Conservation (phyloP, 805 yeast species). For the Nadsonia fulvescens region DNA sequence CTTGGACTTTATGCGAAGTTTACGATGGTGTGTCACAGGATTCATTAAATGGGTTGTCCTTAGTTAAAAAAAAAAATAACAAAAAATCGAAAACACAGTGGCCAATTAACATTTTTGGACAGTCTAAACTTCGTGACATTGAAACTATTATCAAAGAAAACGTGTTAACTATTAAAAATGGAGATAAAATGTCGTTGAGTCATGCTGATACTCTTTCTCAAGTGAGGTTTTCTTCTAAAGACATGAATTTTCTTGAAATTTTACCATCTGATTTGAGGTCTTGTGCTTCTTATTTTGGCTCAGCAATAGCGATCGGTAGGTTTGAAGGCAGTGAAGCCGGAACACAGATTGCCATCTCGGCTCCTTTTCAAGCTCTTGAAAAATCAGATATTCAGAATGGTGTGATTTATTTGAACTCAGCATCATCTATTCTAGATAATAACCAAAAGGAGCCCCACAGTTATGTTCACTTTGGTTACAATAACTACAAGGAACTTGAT, state of each 20-base stretch:
- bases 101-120: too few relatives aligned
- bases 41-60: slow-evolving; percentile 1
- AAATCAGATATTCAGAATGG: slow-evolving; percentile 2
- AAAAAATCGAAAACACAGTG: neutral
- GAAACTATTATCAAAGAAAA: slow-evolving; percentile 1
- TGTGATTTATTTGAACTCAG: too few relatives aligned
- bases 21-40: slow-evolving; percentile 16
- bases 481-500: slow-evolving; percentile 4
- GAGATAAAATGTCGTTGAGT: slow-evolving; percentile 2
- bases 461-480: neutral
- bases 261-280: slow-evolving; percentile 12
- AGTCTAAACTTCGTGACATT: neutral
- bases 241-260: slow-evolving; percentile 7
- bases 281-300: slow-evolving; percentile 36
- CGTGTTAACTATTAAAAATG: slow-evolving; percentile 1
- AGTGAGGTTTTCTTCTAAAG: slow-evolving; percentile 2
- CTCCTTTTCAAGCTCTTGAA: slow-evolving; percentile 24
- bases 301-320: slow-evolving; percentile 25
- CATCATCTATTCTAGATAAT: too few relatives aligned
- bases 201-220: neutral
- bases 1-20: slow-evolving; percentile 20
- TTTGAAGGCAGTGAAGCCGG: slow-evolving; percentile 21
- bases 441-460: slow-evolving; percentile 1
- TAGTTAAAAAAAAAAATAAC: slow-evolving; percentile 1
- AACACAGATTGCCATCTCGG: slow-evolving; percentile 30